phyloP scores from a whole-genome alignment of 108 stramenopile species.

The Cyclotella baltica region DNA sequence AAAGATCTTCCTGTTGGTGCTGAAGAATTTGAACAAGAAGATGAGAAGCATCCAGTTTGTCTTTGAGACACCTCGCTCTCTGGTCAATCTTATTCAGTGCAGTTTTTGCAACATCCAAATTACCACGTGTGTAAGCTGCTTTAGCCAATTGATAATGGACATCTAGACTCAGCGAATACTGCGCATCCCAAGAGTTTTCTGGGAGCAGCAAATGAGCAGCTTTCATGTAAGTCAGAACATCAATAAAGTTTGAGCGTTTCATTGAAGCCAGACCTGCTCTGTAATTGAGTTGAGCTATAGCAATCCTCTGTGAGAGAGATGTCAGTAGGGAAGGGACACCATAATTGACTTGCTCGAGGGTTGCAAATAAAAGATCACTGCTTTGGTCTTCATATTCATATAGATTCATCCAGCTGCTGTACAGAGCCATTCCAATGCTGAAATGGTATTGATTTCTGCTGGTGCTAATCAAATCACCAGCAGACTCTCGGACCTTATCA shows the following conservation, averaged over 20 bases:
- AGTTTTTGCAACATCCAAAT: background rate
- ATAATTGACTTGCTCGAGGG: constrained; percentile 13
- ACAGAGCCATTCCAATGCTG: constrained; percentile 12
- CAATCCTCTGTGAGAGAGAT: background rate
- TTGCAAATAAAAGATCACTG: constrained; percentile 2
- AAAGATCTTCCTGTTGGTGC: background rate
- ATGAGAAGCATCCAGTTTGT: constrained; percentile 46
- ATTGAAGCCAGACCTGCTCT: constrained; percentile 7
- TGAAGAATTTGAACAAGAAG: constrained; percentile 5
- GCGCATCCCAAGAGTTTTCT: background rate
- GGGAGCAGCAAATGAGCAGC: constrained; percentile 1
- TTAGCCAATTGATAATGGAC: constrained; percentile 2
- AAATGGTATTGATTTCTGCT: background rate
- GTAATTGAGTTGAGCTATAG: constrained; percentile 4
- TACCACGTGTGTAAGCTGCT: constrained; percentile 15
- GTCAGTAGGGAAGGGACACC: background rate
- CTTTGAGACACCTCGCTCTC: constrained; percentile 28
- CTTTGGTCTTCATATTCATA: background rate
- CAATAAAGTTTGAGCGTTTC: background rate
- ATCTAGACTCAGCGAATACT: background rate
- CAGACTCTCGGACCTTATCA: constrained; percentile 38
- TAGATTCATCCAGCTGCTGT: background rate
- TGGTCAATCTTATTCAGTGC: constrained; percentile 5
- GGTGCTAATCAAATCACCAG: background rate
- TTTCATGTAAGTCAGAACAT: background rate